These are phyloP conservation scores for Cordyceps fumosorosea DNA, from an alignment of 2,329 filamentous ascomycete genomes.

Conservation along the genomic window DNA sequence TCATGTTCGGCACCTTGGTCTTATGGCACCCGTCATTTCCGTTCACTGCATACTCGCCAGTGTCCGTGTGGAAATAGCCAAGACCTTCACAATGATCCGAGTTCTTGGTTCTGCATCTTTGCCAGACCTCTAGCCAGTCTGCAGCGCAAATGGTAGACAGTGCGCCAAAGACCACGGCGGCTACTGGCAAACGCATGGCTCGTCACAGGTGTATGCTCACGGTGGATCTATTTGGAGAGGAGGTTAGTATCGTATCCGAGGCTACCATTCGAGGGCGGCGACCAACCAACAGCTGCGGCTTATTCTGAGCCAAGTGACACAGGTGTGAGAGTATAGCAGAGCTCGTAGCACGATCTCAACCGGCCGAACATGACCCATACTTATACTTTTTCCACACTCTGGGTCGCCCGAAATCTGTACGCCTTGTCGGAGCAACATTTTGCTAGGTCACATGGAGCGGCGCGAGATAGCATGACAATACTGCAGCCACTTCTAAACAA, in stretches of 20 bases:
- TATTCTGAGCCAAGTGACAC: not conserved
- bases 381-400: not conserved
- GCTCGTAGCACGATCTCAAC: not conserved
- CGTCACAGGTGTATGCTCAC: too few relatives aligned
- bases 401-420: not conserved
- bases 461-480: not conserved
- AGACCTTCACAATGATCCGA: not conserved
- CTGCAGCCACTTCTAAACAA: not conserved
- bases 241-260: not conserved
- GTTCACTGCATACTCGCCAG: conserved; percentile 8
- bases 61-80: conserved; percentile 22
- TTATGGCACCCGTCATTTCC: conserved; percentile 12
- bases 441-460: not conserved
- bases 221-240: not conserved
- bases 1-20: conserved; percentile 13
- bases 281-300: not conserved
- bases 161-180: not conserved
- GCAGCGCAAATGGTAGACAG: not conserved
- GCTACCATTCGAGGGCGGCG: not conserved
- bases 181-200: not conserved
- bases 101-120: not conserved
- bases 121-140: not conserved
- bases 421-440: not conserved
- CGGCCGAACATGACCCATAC: not conserved
- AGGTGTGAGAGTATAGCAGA: not conserved